These are phyloP conservation scores for Fusarium transvaalense DNA, from an alignment of 2,329 filamentous ascomycete species.

Conservation along the genomic window DNA sequence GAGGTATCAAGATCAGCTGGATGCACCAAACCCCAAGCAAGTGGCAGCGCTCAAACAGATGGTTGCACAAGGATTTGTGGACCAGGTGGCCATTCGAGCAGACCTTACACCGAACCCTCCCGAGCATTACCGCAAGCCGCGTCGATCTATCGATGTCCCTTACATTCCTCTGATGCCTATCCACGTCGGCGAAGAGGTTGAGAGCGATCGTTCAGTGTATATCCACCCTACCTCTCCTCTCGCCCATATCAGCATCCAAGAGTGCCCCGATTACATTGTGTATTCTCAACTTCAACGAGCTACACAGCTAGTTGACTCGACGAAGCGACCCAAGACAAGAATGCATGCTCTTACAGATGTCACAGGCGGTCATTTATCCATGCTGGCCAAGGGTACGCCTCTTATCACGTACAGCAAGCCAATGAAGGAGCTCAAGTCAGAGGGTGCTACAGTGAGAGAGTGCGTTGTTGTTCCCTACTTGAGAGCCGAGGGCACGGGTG, in stretches of 20 bases:
- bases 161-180: conserved; percentile 88
- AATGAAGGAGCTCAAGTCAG: conserved; percentile 78
- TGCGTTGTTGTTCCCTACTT: conserved; percentile 87
- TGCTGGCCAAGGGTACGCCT: conserved; percentile 85
- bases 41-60: conserved; percentile 89
- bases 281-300: conserved; percentile 87
- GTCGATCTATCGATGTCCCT: conserved; percentile 90
- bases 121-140: conserved; percentile 75
- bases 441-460: conserved; percentile 67
- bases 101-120: conserved; percentile 84
- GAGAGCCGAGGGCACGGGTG: conserved; percentile 73
- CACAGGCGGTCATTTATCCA: conserved; percentile 79
- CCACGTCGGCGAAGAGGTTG: conserved; percentile 55
- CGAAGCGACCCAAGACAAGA: conserved; percentile 77
- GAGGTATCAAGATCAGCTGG: conserved; percentile 67
- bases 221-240: conserved; percentile 89
- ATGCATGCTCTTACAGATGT: conserved; percentile 91
- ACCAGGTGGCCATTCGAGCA: conserved; percentile 92
- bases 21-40: conserved; percentile 73
- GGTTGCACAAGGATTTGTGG: conserved; percentile 90
- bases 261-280: conserved; percentile 88
- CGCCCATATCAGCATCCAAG: conserved; percentile 73
- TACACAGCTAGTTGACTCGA: conserved; percentile 61
- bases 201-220: conserved; percentile 78
- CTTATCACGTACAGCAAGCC: conserved; percentile 89